These are phyloP conservation scores for Cocos nucifera DNA, from an alignment of 176 grass and related monocot genomes.

Conservation along the genomic window DNA sequence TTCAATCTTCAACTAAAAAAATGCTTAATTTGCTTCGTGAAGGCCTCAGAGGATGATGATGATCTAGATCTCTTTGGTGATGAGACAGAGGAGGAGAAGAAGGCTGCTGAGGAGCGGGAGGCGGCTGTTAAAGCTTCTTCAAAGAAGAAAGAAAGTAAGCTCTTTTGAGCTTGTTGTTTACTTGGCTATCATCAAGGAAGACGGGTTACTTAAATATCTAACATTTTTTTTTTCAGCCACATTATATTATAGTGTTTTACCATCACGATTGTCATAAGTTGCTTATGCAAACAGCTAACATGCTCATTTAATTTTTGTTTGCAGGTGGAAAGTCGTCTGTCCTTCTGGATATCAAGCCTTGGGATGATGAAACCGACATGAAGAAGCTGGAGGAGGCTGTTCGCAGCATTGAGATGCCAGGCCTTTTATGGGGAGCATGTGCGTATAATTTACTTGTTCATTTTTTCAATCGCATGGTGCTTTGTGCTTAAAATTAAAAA, in stretches of 20 bases:
- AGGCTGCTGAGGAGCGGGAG: conserved; percentile 62
- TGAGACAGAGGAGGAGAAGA: conserved; percentile 90
- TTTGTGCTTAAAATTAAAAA: too few species aligned
- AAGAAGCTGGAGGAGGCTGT: conserved; percentile 94
- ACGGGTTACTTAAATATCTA: too few species aligned
- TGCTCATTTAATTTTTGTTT: not conserved
- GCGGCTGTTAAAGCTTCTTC: conserved; percentile 52
- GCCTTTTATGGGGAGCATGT: conserved; percentile 96
- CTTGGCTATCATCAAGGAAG: too few species aligned
- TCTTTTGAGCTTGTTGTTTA: too few species aligned
- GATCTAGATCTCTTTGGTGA: conserved; percentile 87
- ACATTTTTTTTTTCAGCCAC: too few species aligned
- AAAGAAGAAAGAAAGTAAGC: conserved; percentile 93
- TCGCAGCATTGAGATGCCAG: conserved; percentile 55
- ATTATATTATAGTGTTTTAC: too few species aligned
- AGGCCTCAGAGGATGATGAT: conserved; percentile 32
- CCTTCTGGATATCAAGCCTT: conserved; percentile 83
- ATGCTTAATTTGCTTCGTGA: not conserved
- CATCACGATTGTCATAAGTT: too few species aligned
- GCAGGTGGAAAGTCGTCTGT: conserved; percentile 90
- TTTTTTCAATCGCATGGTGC: too few species aligned
- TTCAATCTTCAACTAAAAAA: too few species aligned
- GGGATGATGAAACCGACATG: conserved; percentile 98
- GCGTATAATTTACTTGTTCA: not conserved
- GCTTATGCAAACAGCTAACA: too few species aligned